Evolutionary conservation across 163 green algal species (phyloP).

Genomic region (Volvox carteri): DNA sequence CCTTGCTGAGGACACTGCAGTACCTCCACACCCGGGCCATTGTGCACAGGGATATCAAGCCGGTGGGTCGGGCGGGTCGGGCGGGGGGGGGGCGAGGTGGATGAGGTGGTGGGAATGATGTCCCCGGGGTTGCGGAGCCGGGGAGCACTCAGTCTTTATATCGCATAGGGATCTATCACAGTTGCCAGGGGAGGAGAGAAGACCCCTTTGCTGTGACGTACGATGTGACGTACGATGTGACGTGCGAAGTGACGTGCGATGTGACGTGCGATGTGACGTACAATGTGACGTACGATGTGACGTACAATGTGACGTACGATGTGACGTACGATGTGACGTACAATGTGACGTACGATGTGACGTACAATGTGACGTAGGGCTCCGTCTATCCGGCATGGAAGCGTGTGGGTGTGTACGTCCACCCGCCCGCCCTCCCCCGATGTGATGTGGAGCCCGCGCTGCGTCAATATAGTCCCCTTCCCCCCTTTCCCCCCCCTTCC

Average conservation of each 20-base stretch:
- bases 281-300: background rate
- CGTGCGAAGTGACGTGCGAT: background rate
- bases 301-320: background rate
- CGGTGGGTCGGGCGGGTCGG: background rate
- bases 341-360: background rate
- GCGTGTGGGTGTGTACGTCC: too few relatives aligned
- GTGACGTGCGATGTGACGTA: background rate
- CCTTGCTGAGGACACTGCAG: slow-evolving; percentile 57
- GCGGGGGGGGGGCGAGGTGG: too few relatives aligned
- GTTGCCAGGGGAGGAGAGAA: background rate
- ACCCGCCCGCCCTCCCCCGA: background rate
- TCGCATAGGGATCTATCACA: background rate
- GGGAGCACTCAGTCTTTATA: too few relatives aligned
- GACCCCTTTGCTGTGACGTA: background rate
- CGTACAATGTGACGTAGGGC: background rate
- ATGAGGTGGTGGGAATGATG: background rate
- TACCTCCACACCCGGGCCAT: slow-evolving; percentile 83
- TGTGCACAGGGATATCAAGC: slow-evolving; percentile 80
- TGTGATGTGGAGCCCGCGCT: background rate
- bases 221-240: background rate
- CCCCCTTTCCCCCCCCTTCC: background rate
- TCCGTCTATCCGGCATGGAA: too few relatives aligned
- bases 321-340: background rate
- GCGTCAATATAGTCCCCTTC: background rate
- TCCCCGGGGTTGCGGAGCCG: too few relatives aligned